These are phyloP conservation scores for Schizophyllum commune DNA, from an alignment of 1,284 basidiomycete genomes.

Conservation along the genomic window DNA sequence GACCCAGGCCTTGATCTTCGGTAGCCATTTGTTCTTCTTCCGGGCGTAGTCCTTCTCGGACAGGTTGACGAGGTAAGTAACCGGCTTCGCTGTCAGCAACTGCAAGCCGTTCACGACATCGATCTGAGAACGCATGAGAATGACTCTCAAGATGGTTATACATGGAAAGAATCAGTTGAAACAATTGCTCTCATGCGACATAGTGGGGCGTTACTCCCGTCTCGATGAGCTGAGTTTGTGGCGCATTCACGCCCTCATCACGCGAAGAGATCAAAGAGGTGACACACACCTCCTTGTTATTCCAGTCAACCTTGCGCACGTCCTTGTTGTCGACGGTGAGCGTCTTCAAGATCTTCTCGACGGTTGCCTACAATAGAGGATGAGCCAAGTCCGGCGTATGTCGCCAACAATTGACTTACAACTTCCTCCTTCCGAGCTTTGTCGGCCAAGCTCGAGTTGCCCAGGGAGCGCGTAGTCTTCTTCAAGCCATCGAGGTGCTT, in stretches of 20 bases:
- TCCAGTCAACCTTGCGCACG: constrained; percentile 92
- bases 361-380: constrained; percentile 50
- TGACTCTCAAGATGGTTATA: background rate
- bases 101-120: constrained; percentile 92
- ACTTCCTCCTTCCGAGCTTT: constrained; percentile 97
- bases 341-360: constrained; percentile 80
- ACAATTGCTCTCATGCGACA: constrained; percentile 48
- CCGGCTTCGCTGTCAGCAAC: constrained; percentile 94
- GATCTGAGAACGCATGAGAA: constrained; percentile 47
- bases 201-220: constrained; percentile 59
- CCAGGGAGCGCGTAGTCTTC: constrained; percentile 63
- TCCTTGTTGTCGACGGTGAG: constrained; percentile 85
- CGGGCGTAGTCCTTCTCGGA: constrained; percentile 93
- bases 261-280: constrained; percentile 11
- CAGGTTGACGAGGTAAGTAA: constrained; percentile 97
- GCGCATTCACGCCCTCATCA: constrained; percentile 80
- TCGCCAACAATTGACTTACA: constrained; percentile 34
- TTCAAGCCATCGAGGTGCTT: constrained; percentile 82
- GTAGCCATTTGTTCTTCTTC: constrained; percentile 99
- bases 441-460: constrained; percentile 81
- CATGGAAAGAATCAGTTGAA: constrained; percentile 34
- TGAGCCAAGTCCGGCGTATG: constrained; percentile 10
- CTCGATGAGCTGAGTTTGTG: constrained; percentile 71
- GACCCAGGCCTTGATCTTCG: constrained; percentile 99
- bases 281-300: constrained; percentile 86